Evolutionary conservation across 1,284 basidiomycete species (phyloP).

Genomic region (Cystobasidium sp.): DNA sequence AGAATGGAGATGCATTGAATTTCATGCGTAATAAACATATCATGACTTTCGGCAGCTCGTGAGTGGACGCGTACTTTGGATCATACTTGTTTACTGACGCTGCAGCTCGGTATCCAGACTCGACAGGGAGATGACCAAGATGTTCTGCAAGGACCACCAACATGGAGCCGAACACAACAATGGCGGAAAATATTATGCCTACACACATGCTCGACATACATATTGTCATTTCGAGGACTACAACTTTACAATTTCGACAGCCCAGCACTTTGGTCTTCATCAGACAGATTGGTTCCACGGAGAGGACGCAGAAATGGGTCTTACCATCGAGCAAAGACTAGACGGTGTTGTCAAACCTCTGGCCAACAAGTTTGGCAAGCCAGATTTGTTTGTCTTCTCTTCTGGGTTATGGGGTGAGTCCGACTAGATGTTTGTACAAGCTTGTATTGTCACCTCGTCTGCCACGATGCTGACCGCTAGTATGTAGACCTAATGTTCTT

Average conservation of each 20-base stretch:
- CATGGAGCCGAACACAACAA: background rate
- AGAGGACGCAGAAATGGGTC: slow-evolving; percentile 13
- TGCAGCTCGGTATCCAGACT: background rate
- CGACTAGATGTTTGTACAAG: no score
- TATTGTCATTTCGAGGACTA: slow-evolving; percentile 21
- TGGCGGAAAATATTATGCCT: no score
- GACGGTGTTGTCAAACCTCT: slow-evolving; percentile 18
- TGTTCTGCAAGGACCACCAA: slow-evolving; percentile 30
- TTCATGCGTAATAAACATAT: slow-evolving; percentile 39
- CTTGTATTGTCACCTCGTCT: background rate
- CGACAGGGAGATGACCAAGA: slow-evolving; percentile 27
- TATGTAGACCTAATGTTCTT: no score
- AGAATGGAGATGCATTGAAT: slow-evolving; percentile 1
- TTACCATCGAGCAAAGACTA: slow-evolving; percentile 24
- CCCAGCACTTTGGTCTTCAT: slow-evolving; percentile 26
- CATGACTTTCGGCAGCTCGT: slow-evolving; percentile 36
- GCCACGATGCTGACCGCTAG: no score
- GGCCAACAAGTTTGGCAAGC: slow-evolving; percentile 25
- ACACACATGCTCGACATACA: background rate
- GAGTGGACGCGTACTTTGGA: background rate
- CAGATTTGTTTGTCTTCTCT: slow-evolving; percentile 37
- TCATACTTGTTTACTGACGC: background rate
- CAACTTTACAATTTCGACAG: slow-evolving; percentile 21
- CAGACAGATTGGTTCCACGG: slow-evolving; percentile 19
- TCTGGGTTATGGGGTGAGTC: slow-evolving; percentile 35